A percentile compares a stretch with the other conserved stretches of the same genome.
Conservation (phyloP, 2,329 filamentous ascomycete genomes). For the Domatiomyces catenatus region DNA sequence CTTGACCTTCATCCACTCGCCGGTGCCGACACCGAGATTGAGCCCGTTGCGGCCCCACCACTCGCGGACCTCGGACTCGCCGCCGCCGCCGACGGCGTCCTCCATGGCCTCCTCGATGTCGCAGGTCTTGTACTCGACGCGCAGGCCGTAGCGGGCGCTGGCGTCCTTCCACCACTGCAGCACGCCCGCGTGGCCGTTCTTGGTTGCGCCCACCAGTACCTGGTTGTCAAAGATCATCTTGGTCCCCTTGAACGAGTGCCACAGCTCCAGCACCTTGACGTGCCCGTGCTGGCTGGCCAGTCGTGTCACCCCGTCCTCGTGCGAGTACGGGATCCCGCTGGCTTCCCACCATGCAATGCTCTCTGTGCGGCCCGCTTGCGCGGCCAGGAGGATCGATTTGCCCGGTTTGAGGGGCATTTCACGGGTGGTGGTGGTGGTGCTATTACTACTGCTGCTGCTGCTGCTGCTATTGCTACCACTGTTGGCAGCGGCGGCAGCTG, state of each 20-base stretch:
- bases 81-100: conserved; percentile 55
- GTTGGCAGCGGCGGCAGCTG: not conserved
- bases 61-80: conserved; percentile 55
- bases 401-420: conserved; percentile 56
- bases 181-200: conserved; percentile 68
- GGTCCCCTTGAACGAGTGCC: conserved; percentile 59
- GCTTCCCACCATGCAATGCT: conserved; percentile 80
- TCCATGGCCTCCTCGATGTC: conserved; percentile 91
- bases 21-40: conserved; percentile 65
- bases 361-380: conserved; percentile 63
- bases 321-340: conserved; percentile 61
- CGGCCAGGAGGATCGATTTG: conserved; percentile 67
- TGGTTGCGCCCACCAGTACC: conserved; percentile 72
- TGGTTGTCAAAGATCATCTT: conserved; percentile 71
- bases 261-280: conserved; percentile 67
- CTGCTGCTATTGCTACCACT: conserved; percentile 16
- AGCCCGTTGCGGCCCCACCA: conserved; percentile 85
- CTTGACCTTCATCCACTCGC: conserved; percentile 78
- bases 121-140: conserved; percentile 85
- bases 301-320: conserved; percentile 69
- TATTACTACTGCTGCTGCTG: conserved; percentile 37
- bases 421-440: conserved; percentile 29
- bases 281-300: conserved; percentile 75
- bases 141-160: conserved; percentile 45
- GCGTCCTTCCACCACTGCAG: conserved; percentile 66